A percentile compares a stretch with the other conserved stretches of the same genome.
phyloP scores from a whole-genome alignment of 2,329 filamentous ascomycete species.

The Plectosphaerella plurivora region DNA sequence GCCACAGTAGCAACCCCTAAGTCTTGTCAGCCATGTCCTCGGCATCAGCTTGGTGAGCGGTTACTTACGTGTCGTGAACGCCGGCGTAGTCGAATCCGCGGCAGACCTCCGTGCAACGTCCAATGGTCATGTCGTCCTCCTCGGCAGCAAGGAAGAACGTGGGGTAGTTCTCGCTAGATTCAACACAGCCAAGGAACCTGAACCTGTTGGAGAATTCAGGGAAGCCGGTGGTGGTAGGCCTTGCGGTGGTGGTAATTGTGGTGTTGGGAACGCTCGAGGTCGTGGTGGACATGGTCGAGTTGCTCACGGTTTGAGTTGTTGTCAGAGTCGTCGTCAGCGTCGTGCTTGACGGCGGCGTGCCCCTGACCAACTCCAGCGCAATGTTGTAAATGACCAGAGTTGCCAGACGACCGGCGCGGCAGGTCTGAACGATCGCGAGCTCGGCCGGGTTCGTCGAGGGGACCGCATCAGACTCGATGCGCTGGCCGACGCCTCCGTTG shows the following conservation, averaged over 20 bases:
- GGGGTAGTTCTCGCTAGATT: slow-evolving; percentile 19
- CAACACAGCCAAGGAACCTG: slow-evolving; percentile 20
- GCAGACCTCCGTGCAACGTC: slow-evolving; percentile 15
- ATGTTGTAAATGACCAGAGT: slow-evolving; percentile 8
- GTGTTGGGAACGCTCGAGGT: slow-evolving; percentile 12
- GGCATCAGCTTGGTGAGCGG: not conserved
- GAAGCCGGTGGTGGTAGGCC: slow-evolving; percentile 14
- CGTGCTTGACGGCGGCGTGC: slow-evolving; percentile 11
- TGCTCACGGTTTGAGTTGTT: slow-evolving; percentile 10
- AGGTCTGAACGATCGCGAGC: not conserved
- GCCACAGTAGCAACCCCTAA: slow-evolving; percentile 39
- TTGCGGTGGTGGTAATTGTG: slow-evolving; percentile 11
- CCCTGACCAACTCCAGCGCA: slow-evolving; percentile 11
- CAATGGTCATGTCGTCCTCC: slow-evolving; percentile 13
- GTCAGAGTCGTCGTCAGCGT: not conserved
- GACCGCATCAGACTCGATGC: not conserved
- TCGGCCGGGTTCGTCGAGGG: not conserved
- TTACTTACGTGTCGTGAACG: not conserved
- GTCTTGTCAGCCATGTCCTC: not conserved
- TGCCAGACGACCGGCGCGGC: not conserved
- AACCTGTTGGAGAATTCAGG: slow-evolving; percentile 12
- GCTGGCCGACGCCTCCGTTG: not conserved
- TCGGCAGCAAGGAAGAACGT: slow-evolving; percentile 14
- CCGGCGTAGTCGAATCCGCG: slow-evolving; percentile 8
- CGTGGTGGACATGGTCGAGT: slow-evolving; percentile 11